Evolutionary conservation across 257 asterid genomes (phyloP).

Genomic region (Striga asiatica): DNA sequence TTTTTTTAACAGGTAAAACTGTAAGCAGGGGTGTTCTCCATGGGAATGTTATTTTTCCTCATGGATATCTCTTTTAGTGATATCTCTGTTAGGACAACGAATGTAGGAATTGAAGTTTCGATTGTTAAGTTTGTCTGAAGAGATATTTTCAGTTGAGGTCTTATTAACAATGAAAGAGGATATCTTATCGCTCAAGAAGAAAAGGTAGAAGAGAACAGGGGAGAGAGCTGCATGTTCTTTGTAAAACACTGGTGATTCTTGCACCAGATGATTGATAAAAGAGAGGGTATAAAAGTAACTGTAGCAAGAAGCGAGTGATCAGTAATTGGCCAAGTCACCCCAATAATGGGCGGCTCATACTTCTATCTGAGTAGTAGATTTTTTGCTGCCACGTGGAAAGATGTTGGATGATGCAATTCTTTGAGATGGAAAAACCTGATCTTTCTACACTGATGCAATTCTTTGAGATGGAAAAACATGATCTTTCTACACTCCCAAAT

Average conservation of each 20-base stretch:
- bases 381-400: constrained; percentile 22
- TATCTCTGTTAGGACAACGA: too few species aligned
- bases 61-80: too few species aligned
- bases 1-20: constrained; percentile 18
- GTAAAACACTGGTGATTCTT: neutral
- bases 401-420: constrained; percentile 19
- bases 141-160: too few species aligned
- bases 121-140: too few species aligned
- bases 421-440: neutral
- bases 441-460: neutral
- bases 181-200: too few species aligned
- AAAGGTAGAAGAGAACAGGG: too few species aligned
- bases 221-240: too few species aligned
- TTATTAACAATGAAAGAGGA: too few species aligned
- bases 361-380: constrained; percentile 28
- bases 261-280: neutral
- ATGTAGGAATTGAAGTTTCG: too few species aligned
- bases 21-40: too few species aligned
- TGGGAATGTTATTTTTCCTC: too few species aligned
- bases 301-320: constrained; percentile 19
- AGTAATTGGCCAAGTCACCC: constrained; percentile 25
- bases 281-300: constrained; percentile 19
- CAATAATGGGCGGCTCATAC: constrained; percentile 20
- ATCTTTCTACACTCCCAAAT: neutral
- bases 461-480: neutral